These are phyloP conservation scores for Senna tora DNA, from an alignment of 306 rosid genomes.

Conservation along the genomic window DNA sequence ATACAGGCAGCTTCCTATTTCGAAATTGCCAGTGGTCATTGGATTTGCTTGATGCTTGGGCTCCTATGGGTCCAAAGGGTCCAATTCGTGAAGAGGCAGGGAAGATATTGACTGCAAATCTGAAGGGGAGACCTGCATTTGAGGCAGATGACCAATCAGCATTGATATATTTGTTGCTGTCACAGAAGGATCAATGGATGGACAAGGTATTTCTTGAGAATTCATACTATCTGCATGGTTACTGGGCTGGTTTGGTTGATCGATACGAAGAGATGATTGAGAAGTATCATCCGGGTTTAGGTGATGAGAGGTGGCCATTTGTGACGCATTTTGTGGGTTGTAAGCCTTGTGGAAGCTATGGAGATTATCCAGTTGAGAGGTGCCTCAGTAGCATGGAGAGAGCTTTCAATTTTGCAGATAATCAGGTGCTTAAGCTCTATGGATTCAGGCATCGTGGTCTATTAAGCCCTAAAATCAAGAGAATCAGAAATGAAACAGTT, in stretches of 20 bases:
- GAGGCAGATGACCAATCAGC: constrained; percentile 99
- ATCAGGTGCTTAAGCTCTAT: constrained; percentile 87
- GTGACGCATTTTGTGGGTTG: constrained; percentile 98
- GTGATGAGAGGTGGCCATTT: constrained; percentile 99
- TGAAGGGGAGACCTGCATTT: constrained; percentile 96
- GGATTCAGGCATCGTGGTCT: constrained; percentile 92
- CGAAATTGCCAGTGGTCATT: constrained; percentile 96
- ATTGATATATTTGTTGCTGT: constrained; percentile 80
- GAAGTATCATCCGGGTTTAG: constrained; percentile 94
- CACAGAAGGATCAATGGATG: constrained; percentile 91
- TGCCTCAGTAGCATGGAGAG: constrained; percentile 98
- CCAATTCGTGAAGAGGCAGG: constrained; percentile 84
- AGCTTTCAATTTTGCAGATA: constrained; percentile 95
- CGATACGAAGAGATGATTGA: constrained; percentile 95
- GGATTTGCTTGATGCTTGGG: constrained; percentile 98
- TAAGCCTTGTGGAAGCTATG: constrained; percentile 99
- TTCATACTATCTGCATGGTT: constrained; percentile 91
- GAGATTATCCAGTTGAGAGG: constrained; percentile 93
- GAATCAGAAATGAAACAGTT: constrained; percentile 86
- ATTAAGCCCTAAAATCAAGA: constrained; percentile 90
- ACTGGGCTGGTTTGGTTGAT: constrained; percentile 98
- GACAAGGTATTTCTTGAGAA: constrained; percentile 90
- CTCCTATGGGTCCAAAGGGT: constrained; percentile 99
- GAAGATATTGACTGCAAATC: constrained; percentile 74
- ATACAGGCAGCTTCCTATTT: constrained; percentile 87